A percentile compares a stretch with the other conserved stretches of the same genome.
These are phyloP conservation scores for Neurospora intermedia DNA, from an alignment of 495 filamentous ascomycete genomes.

Conservation along the genomic window DNA sequence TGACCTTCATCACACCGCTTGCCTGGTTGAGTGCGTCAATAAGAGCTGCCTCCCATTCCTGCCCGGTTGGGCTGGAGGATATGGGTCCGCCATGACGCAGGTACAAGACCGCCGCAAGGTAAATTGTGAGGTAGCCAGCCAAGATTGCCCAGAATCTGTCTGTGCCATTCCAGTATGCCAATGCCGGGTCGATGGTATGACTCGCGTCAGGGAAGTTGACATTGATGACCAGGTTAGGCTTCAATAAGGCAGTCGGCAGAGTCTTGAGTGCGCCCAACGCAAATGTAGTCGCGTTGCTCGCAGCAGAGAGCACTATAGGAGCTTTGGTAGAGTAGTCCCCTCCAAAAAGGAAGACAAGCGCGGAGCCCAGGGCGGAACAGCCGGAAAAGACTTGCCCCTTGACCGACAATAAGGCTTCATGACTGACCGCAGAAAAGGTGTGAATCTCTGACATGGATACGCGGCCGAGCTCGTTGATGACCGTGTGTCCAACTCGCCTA, in stretches of 20 bases:
- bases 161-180: conserved; percentile 64
- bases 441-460: conserved; percentile 32
- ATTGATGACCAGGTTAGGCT: conserved; percentile 40
- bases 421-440: conserved; percentile 38
- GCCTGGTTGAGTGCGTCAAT: conserved; percentile 85
- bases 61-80: conserved; percentile 50
- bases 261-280: conserved; percentile 8
- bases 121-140: conserved; percentile 68
- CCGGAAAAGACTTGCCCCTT: conserved; percentile 23
- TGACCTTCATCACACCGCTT: conserved; percentile 94
- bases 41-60: conserved; percentile 63
- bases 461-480: conserved; percentile 28
- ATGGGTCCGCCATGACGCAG: conserved; percentile 58
- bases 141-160: conserved; percentile 74
- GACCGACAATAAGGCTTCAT: conserved; percentile 31
- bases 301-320: conserved; percentile 2
- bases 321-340: conserved; percentile 23
- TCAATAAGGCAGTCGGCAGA: conserved; percentile 9
- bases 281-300: not conserved
- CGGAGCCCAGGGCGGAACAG: conserved; percentile 12
- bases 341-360: conserved; percentile 20
- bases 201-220: conserved; percentile 30
- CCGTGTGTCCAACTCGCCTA: conserved; percentile 27
- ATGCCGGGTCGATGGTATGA: conserved; percentile 41
- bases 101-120: conserved; percentile 64